Conservation (phyloP, 1,284 basidiomycete genomes). For the Sporisorium reilianum region DNA sequence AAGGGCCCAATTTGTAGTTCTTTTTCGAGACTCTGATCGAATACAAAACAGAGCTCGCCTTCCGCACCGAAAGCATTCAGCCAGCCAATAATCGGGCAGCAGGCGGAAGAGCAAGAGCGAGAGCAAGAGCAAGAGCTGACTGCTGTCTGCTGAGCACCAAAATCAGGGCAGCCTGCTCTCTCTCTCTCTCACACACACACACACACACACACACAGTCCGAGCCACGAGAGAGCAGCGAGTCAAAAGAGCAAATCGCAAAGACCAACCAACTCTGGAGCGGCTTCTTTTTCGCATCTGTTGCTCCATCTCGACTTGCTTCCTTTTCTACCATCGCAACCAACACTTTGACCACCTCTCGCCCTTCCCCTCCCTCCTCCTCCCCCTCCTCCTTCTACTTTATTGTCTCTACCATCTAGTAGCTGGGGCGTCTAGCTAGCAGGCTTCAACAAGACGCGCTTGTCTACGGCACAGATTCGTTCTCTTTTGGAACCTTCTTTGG, state of each 20-base stretch:
- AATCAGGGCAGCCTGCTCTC: neutral
- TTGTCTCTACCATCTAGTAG: neutral
- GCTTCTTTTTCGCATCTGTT: neutral
- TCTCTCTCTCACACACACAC: too few relatives aligned
- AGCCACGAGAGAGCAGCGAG: neutral
- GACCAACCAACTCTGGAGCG: neutral
- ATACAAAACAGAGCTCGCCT: neutral
- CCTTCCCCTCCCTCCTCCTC: neutral
- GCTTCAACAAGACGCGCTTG: neutral
- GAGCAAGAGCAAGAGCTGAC: neutral
- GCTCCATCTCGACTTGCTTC: neutral
- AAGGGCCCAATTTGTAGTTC: neutral
- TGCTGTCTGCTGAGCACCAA: neutral
- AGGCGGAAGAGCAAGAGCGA: neutral
- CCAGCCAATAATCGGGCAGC: slow-evolving; percentile 1
- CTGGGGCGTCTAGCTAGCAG: neutral
- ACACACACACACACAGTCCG: too few relatives aligned
- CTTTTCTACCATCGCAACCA: neutral
- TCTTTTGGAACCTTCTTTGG: neutral
- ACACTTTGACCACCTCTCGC: neutral
- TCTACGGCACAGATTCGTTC: neutral
- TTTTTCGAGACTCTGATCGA: neutral
- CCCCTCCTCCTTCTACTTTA: neutral
- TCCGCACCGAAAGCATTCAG: neutral
- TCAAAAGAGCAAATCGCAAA: too few relatives aligned